phyloP scores from a whole-genome alignment of 177 flowering plant genomes.

The Vitis hybrid region DNA sequence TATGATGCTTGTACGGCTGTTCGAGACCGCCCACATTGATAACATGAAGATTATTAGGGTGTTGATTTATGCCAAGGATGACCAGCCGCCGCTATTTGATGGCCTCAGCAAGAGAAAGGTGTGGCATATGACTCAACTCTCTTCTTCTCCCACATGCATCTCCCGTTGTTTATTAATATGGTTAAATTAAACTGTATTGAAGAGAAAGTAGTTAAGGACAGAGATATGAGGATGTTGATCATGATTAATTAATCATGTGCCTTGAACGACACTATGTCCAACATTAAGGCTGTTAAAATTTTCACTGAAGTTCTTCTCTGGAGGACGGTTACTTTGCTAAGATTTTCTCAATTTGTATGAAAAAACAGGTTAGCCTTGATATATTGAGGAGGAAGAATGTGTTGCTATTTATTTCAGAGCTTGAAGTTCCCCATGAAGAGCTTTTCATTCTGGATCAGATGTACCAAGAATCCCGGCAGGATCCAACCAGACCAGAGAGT shows the following conservation, averaged over 20 bases:
- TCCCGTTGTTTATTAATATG: too few relatives aligned
- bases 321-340: too few relatives aligned
- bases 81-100: constrained; percentile 43
- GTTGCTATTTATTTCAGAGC: constrained; percentile 45
- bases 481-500: constrained; percentile 31
- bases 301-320: too few relatives aligned
- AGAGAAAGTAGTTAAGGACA: background rate
- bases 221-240: too few relatives aligned
- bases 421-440: constrained; percentile 41
- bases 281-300: too few relatives aligned
- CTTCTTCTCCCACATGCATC: too few relatives aligned
- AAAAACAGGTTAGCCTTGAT: constrained; percentile 38
- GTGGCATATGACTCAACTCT: background rate
- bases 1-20: constrained; percentile 31
- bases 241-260: too few relatives aligned
- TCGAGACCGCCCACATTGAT: constrained; percentile 37
- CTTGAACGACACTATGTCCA: too few relatives aligned
- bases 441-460: constrained; percentile 35
- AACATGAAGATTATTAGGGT: constrained; percentile 45
- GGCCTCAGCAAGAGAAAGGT: constrained; percentile 41
- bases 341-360: background rate
- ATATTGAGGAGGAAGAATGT: constrained; percentile 45
- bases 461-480: constrained; percentile 33
- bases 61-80: constrained; percentile 40
- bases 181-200: too few relatives aligned